Conservation (phyloP, 352 stramenopile genomes). For the Pythium chondricola region DNA sequence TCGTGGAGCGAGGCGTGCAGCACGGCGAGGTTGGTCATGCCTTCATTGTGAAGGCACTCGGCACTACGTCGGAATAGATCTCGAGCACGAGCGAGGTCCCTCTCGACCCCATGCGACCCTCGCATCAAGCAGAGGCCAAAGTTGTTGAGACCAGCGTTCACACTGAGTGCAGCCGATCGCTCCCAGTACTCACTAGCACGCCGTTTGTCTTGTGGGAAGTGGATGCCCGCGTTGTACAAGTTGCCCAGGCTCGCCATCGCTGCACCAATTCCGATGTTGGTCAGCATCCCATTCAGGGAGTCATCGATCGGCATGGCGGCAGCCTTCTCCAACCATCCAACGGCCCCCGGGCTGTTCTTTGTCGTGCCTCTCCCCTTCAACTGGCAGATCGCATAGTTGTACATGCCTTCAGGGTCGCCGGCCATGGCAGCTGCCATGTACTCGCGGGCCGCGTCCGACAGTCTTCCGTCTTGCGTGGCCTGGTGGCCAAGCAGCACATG, state of each 20-base stretch:
- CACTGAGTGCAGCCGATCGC: not conserved
- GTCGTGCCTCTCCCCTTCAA: not conserved
- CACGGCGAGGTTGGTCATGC: constrained; percentile 1
- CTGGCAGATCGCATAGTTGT: constrained; percentile 2
- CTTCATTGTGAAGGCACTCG: constrained; percentile 4
- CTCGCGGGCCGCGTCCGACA: not conserved
- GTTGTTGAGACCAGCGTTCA: not conserved
- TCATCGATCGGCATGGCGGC: not conserved
- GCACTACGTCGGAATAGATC: constrained; percentile 9
- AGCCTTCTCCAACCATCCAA: constrained; percentile 2
- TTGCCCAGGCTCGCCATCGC: not conserved
- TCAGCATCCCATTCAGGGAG: not conserved
- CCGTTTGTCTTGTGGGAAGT: not conserved
- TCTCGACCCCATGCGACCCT: not conserved
- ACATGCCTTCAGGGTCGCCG: constrained; percentile 6
- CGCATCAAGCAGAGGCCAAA: not conserved
- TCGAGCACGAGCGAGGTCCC: not conserved
- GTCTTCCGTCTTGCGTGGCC: not conserved
- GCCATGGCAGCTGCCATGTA: not conserved
- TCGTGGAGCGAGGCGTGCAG: not conserved
- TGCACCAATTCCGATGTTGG: constrained; percentile 4
- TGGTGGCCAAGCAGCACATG: constrained; percentile 1
- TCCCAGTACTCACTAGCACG: constrained; percentile 2
- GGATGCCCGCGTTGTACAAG: not conserved
- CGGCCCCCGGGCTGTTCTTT: constrained; percentile 1